Evolutionary conservation across 2,329 filamentous ascomycete species (phyloP), one percentile per base, ranked within the genome.

Genomic region (Xylariomycetidae sp.): DNA sequence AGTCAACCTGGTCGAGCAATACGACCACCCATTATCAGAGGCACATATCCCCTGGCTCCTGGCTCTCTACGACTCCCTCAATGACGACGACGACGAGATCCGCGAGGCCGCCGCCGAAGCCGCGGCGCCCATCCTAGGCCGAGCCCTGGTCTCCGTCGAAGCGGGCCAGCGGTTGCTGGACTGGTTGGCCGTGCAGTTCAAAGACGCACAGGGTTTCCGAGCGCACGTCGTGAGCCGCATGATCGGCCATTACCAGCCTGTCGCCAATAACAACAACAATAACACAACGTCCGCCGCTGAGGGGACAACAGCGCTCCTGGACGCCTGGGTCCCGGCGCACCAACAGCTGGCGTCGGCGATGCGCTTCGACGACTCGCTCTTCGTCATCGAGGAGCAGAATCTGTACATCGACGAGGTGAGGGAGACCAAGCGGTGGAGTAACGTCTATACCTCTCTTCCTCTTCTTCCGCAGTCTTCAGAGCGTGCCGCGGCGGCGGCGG

Each of bases 71-170:
- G 81, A 88, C 53, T 69, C 80, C 28, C 70, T 94, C 4, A 85
- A 86, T 52, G 92, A 97, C 53, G 90, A 97, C 53, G 90, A 97
- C 53, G 87, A 95, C 41, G 88, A 96, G 37, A 75, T 96, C 42
- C 78, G 90, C 27, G 74, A 82, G 20, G 57, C 74, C 1, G 82
- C 81, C 6, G 74, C 80, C 3, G 39, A 48, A 0, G 69, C 74
- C 2, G 66, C 71, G 0, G 54, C 60, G 5, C 54, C 51, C 15
- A 56, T 85, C 16, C 46, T 81, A 6, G 61, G 57, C 14, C 49
- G 56, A 16, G 33, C 45, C 4, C 59, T 74, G 23, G 64, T 70
- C 8, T 64, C 69, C 20, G 58, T 72, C 20, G 65, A 72, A 40
- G 67, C 72, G 3, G 64, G 66, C 7, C 56, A 54, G 29, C 58